Conservation (phyloP, 2,329 filamentous ascomycete species). For the Cercospora nicotianae region DNA sequence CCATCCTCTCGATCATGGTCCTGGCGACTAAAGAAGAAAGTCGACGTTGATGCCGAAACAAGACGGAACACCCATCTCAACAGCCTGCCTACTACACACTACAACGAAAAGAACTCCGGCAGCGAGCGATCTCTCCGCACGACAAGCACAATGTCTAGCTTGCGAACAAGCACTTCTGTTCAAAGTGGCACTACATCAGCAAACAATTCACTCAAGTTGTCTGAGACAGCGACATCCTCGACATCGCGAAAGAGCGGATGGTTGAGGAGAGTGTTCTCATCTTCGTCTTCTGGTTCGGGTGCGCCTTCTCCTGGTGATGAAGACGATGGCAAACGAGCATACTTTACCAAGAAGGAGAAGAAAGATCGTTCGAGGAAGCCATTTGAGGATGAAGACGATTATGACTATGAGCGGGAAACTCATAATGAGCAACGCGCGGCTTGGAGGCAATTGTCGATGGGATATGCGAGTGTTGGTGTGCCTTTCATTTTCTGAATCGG, state of each 20-base stretch:
- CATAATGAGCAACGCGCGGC: neutral
- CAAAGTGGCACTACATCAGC: neutral
- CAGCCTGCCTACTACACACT: neutral
- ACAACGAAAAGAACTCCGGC: neutral
- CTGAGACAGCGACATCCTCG: neutral
- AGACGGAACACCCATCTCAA: neutral
- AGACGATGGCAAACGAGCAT: neutral
- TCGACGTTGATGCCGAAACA: neutral
- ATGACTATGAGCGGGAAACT: neutral
- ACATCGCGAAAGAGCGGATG: neutral
- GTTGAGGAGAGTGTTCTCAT: neutral
- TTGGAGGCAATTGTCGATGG: neutral
- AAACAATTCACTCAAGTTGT: neutral
- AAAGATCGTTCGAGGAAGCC: neutral
- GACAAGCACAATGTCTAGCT: neutral
- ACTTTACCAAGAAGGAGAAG: neutral
- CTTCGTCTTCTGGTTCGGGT: neutral
- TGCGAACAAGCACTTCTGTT: neutral
- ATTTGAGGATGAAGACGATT: neutral
- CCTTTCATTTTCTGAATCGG: neutral
- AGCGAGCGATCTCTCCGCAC: neutral
- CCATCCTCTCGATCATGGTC: neutral
- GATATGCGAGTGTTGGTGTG: neutral
- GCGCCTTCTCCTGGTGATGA: neutral
- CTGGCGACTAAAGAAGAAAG: neutral